Evolutionary conservation across 768 basidiomycete genomes (phyloP).

Genomic region (Suillus subluteus): DNA sequence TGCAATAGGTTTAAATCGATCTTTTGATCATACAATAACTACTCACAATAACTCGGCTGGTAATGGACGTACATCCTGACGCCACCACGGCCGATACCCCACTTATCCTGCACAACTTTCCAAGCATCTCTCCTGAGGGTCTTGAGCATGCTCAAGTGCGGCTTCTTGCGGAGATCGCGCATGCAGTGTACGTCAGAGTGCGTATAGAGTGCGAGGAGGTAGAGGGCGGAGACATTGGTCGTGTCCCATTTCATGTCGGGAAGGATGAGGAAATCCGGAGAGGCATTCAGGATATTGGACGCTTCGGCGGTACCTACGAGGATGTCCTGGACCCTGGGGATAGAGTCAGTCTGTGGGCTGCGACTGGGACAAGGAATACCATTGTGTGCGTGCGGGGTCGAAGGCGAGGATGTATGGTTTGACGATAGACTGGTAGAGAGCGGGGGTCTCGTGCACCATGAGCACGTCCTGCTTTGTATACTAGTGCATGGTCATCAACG

Average conservation of each 20-base stretch:
- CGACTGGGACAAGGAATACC: conserved; percentile 46
- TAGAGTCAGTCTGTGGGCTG: background rate
- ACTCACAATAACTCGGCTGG: conserved; percentile 93
- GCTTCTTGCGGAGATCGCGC: conserved; percentile 62
- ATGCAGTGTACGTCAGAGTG: conserved; percentile 67
- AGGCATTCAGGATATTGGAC: conserved; percentile 69
- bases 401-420: conserved; percentile 80
- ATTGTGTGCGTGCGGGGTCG: conserved; percentile 76
- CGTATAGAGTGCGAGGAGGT: conserved; percentile 79
- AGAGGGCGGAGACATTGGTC: conserved; percentile 70
- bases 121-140: conserved; percentile 63
- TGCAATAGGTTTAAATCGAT: background rate
- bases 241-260: conserved; percentile 99
- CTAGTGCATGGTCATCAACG: conserved; percentile 36
- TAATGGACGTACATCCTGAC: conserved; percentile 90
- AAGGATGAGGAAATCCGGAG: conserved; percentile 71
- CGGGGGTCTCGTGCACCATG: conserved; percentile 85
- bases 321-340: conserved; percentile 81
- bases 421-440: conserved; percentile 70
- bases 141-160: conserved; percentile 69
- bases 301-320: conserved; percentile 76
- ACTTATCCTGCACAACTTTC: conserved; percentile 58
- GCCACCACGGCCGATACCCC: conserved; percentile 63
- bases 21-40: background rate
- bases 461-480: conserved; percentile 74